phyloP scores from a whole-genome alignment of 371 early-diverging fungal genomes.

The Chytridiales sp. region DNA sequence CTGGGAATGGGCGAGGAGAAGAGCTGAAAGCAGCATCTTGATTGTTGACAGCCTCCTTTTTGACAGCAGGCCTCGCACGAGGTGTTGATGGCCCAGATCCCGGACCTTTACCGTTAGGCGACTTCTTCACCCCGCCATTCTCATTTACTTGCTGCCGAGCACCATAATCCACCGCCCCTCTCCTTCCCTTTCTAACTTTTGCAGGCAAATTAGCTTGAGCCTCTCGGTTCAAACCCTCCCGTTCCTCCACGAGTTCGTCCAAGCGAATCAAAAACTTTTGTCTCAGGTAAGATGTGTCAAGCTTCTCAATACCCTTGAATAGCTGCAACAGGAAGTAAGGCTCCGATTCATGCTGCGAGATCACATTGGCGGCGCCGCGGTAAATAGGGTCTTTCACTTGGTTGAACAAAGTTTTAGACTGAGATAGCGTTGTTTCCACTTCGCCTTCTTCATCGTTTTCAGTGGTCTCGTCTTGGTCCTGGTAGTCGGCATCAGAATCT shows the following conservation, averaged over 20 bases:
- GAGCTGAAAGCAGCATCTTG: not conserved
- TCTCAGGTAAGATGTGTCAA: constrained; percentile 26
- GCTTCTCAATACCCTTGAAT: constrained; percentile 25
- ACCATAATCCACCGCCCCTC: not conserved
- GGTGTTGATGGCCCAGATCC: too few relatives aligned
- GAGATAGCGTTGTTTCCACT: not conserved
- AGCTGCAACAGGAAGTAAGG: constrained; percentile 39
- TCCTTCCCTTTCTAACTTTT: not conserved
- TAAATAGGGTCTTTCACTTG: constrained; percentile 36
- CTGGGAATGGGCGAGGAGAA: too few relatives aligned
- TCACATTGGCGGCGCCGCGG: constrained; percentile 33
- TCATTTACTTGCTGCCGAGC: not conserved
- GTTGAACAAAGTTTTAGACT: constrained; percentile 32
- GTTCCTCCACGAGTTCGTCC: constrained; percentile 25
- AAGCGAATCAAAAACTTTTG: constrained; percentile 34
- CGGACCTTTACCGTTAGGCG: too few relatives aligned
- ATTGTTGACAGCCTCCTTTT: too few relatives aligned
- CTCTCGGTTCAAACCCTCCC: too few relatives aligned
- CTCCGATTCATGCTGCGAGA: constrained; percentile 30
- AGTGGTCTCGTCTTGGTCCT: not conserved
- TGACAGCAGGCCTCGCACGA: too few relatives aligned
- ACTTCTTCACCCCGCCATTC: not conserved
- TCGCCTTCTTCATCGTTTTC: not conserved
- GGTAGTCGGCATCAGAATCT: not conserved
- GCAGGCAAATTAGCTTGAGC: too few relatives aligned